Conservation (phyloP, 164 flowering plant genomes). For the Magnolia sinica region DNA sequence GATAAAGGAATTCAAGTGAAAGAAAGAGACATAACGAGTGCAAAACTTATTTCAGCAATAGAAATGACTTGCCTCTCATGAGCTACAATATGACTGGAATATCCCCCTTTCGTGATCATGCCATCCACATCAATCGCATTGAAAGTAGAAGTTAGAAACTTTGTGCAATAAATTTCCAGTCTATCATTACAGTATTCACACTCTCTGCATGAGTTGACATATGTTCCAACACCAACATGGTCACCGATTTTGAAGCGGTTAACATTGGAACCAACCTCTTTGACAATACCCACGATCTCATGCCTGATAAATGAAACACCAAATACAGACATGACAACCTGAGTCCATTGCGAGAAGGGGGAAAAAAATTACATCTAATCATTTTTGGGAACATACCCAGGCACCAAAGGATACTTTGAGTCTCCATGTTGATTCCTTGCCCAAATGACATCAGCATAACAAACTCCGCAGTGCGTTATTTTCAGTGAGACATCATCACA, state of each 20-base stretch:
- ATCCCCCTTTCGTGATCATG: constrained; percentile 81
- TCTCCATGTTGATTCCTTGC: constrained; percentile 45
- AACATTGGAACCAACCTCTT: constrained; percentile 63
- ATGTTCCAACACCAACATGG: constrained; percentile 85
- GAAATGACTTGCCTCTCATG: constrained; percentile 51
- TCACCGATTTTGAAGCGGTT: constrained; percentile 68
- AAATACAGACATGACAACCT: neutral
- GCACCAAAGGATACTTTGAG: constrained; percentile 66
- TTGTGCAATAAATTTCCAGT: constrained; percentile 51
- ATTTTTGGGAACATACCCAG: constrained; percentile 48
- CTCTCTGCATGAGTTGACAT: constrained; percentile 74
- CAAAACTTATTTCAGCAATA: neutral
- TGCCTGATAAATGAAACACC: constrained; percentile 39
- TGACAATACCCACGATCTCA: constrained; percentile 82
- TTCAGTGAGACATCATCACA: constrained; percentile 55
- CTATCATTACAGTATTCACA: constrained; percentile 66
- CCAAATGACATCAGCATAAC: constrained; percentile 71
- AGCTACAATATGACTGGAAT: constrained; percentile 62
- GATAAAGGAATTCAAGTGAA: neutral
- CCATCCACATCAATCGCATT: constrained; percentile 71
- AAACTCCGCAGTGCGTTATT: constrained; percentile 81
- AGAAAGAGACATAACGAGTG: neutral
- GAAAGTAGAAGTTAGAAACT: constrained; percentile 51
- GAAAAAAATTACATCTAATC: too few relatives aligned
- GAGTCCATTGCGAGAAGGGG: neutral